These are phyloP conservation scores for Straminergon stramineum DNA, from an alignment of 225 moss, liverwort and hornwort genomes.

Conservation along the genomic window DNA sequence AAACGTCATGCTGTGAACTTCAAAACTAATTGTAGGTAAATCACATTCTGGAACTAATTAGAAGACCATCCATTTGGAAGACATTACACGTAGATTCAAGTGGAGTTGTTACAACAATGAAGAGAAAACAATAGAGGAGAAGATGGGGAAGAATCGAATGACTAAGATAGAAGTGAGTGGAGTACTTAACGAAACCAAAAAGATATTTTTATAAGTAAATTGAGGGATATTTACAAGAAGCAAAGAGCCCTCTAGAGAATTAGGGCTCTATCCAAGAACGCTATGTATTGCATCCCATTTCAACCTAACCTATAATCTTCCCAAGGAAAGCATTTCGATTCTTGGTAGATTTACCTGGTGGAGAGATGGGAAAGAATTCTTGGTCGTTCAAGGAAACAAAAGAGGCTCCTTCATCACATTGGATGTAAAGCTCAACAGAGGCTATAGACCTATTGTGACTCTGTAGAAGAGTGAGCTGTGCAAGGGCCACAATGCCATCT, in stretches of 20 bases:
- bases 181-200: background rate
- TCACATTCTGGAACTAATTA: background rate
- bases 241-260: background rate
- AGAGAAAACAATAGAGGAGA: background rate
- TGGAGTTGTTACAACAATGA: background rate
- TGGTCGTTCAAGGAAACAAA: constrained; percentile 21
- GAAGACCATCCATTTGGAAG: background rate
- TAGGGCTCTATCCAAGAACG: background rate
- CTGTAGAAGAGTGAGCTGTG: background rate
- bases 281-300: background rate
- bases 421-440: background rate
- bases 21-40: background rate
- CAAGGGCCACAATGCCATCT: constrained; percentile 18
- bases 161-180: background rate
- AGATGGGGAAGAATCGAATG: background rate
- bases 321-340: background rate
- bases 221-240: background rate
- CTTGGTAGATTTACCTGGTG: background rate
- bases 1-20: background rate
- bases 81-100: background rate
- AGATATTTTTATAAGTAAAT: background rate
- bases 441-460: background rate
- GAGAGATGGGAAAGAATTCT: constrained; percentile 18
- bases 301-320: background rate
- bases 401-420: constrained; percentile 24